phyloP scores from a whole-genome alignment of 2,329 filamentous ascomycete species.

The Talaromyces sp. region DNA sequence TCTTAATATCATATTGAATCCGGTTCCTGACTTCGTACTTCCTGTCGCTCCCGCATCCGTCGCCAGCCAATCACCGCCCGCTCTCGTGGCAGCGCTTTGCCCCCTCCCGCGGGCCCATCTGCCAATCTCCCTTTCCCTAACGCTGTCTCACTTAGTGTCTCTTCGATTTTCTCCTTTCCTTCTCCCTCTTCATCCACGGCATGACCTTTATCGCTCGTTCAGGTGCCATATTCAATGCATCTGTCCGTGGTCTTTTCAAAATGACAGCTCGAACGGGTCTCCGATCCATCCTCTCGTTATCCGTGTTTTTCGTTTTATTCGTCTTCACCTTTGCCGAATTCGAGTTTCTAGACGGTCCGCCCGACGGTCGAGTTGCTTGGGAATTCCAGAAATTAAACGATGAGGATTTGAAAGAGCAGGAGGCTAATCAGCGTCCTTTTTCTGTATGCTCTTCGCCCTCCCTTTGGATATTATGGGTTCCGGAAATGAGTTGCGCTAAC shows the following conservation, averaged over 20 bases:
- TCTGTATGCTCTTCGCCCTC: conserved; percentile 11
- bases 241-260: conserved; percentile 16
- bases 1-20: too few relatives aligned
- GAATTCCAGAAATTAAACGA: conserved; percentile 17
- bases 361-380: conserved; percentile 14
- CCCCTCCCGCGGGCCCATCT: conserved; percentile 2
- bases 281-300: conserved; percentile 20
- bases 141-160: background rate
- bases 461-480: too few relatives aligned
- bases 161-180: background rate
- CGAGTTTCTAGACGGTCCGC: conserved; percentile 7
- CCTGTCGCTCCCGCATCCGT: conserved; percentile 1
- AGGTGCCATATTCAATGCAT: conserved; percentile 19
- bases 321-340: conserved; percentile 17
- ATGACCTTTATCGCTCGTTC: conserved; percentile 18
- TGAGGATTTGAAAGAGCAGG: conserved; percentile 16
- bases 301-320: conserved; percentile 20
- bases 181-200: conserved; percentile 7
- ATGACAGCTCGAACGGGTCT: conserved; percentile 18
- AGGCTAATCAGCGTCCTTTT: conserved; percentile 15
- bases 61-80: background rate
- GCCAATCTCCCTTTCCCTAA: background rate
- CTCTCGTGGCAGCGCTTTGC: background rate
- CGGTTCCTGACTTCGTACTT: conserved; percentile 1
- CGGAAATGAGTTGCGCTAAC: conserved; percentile 9